Conservation (phyloP, 1,284 basidiomycete species). For the Papiliotrema flavescens region DNA sequence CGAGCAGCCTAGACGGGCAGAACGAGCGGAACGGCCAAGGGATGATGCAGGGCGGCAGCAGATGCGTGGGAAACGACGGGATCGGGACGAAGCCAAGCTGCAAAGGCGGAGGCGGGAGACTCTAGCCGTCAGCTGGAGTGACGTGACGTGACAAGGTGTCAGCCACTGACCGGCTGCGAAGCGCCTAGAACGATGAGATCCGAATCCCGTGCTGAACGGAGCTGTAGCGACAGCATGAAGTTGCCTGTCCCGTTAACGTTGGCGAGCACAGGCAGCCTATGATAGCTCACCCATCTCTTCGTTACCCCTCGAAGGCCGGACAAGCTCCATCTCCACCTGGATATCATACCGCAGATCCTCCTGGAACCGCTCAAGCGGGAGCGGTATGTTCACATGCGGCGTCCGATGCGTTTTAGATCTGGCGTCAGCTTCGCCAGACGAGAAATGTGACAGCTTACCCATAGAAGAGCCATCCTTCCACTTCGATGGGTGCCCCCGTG, state of each 20-base stretch:
- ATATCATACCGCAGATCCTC: constrained; percentile 48
- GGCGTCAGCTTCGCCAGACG: neutral
- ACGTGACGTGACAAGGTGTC: neutral
- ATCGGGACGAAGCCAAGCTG: constrained; percentile 19
- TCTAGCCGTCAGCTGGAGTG: constrained; percentile 14
- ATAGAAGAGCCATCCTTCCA: constrained; percentile 48
- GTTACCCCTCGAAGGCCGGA: constrained; percentile 33
- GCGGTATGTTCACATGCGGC: constrained; percentile 40
- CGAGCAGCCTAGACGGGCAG: constrained; percentile 40
- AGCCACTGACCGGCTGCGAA: constrained; percentile 41
- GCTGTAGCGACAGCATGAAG: constrained; percentile 47
- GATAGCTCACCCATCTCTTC: constrained; percentile 34
- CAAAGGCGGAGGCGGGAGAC: constrained; percentile 39
- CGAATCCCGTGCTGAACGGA: constrained; percentile 28
- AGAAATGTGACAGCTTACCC: constrained; percentile 23
- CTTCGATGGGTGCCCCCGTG: constrained; percentile 41
- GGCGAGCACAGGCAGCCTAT: neutral
- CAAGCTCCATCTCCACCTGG: constrained; percentile 47
- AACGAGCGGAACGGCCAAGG: constrained; percentile 43
- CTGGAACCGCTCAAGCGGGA: constrained; percentile 35
- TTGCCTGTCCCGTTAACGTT: constrained; percentile 31
- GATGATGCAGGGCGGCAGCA: constrained; percentile 40
- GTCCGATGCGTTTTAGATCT: constrained; percentile 37
- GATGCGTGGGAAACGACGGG: constrained; percentile 22
- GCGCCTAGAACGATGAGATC: constrained; percentile 28